Evolutionary conservation across 2,329 filamentous ascomycete genomes (phyloP), one percentile per base, ranked within the genome.

Genomic region (Fusarium tupiense): DNA sequence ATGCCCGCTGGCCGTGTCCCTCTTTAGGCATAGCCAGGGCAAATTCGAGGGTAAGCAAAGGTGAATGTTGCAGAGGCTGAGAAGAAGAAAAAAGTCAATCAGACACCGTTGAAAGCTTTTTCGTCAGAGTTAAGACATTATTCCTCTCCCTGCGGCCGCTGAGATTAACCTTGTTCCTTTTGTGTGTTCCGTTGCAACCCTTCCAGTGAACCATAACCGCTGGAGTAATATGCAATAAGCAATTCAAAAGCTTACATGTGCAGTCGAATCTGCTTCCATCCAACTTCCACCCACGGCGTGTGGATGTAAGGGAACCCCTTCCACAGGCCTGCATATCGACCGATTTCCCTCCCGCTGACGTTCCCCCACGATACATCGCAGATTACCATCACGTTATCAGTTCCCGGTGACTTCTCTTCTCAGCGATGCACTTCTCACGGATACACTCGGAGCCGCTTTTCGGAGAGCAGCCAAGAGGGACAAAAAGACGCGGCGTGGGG

Each of bases 361-460:
- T 46, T 54, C 47, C 72, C 65, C 72, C 61, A 44, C 72, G 61
- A 75, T 74, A 46, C 38, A 74, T 74, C 53, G 68, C 57, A 75
- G 49, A 56, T 63, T 67, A 60, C 64, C 61, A 61, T 58, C 59
- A 64, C 59, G 41, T 73, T 46, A 46, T 58, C 53, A 49, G 33
- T n/a, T 19, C 19, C 61, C n/a, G n/a, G 50, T 24, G 33, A 6
- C 40, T 40, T 52, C 54, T 57, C 52, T 58, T 49, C 31, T 38
- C 29, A 56, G 50, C 53, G 13, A 47, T 56, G 22, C 38, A 67
- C 58, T 37, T 53, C 43, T 60, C 64, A 53, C 69, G 74, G 76
- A 77, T 69, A 76, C 69, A 77, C 24, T 78, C 76, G 76, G 74
- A 76, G 67, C 61, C 73, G 61, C 44, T 57, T 37, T 49, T 72